Evolutionary conservation across 169 alveolate species (phyloP).

Genomic region (Babesia divergens): DNA sequence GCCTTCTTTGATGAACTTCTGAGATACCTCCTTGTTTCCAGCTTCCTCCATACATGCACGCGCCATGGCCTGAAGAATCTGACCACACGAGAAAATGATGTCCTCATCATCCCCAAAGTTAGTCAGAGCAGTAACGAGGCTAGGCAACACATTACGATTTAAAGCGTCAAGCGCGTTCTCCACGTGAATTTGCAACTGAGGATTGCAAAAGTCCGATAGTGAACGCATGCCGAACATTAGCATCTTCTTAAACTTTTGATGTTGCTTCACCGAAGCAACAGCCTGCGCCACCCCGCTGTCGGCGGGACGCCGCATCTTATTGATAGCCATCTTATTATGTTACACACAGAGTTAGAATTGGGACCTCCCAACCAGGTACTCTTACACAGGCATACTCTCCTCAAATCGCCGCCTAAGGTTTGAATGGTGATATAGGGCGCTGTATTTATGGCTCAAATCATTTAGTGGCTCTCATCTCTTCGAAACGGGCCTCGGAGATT

Average conservation of each 20-base stretch:
- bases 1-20: conserved; percentile 73
- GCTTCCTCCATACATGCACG: conserved; percentile 79
- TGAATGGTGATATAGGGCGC: conserved; percentile 10
- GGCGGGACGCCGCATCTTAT: conserved; percentile 79
- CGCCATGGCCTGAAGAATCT: conserved; percentile 84
- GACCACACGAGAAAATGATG: conserved; percentile 75
- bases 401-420: no score
- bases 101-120: conserved; percentile 89
- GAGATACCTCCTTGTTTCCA: conserved; percentile 62
- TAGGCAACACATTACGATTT: conserved; percentile 80
- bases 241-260: conserved; percentile 90
- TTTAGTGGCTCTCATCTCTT: background rate
- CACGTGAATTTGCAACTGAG: conserved; percentile 83
- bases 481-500: no score
- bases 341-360: background rate
- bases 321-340: conserved; percentile 37
- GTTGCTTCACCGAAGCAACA: conserved; percentile 86
- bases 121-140: conserved; percentile 82
- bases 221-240: conserved; percentile 87
- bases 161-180: conserved; percentile 88
- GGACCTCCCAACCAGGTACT: no score
- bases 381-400: no score
- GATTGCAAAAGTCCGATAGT: conserved; percentile 85
- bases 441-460: background rate
- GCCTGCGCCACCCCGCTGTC: conserved; percentile 92